A percentile compares a stretch with the other conserved stretches of the same genome.
These are phyloP conservation scores for Boletus semigastroideus DNA, from an alignment of 1,284 basidiomycete species.

Conservation along the genomic window DNA sequence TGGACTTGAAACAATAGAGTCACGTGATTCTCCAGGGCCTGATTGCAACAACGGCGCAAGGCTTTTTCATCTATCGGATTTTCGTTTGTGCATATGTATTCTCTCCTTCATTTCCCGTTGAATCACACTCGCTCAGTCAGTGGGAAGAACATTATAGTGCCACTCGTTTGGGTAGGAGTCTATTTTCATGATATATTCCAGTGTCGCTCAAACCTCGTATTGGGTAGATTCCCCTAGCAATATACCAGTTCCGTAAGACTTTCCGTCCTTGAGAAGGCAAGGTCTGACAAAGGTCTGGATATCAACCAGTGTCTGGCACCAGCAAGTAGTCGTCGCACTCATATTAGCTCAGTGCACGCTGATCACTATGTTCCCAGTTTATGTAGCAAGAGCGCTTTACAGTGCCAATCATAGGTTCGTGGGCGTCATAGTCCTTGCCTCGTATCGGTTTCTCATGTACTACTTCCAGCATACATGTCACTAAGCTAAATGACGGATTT, in stretches of 20 bases:
- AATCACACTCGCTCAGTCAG: conserved; percentile 5
- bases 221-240: neutral
- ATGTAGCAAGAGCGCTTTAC: conserved; percentile 2
- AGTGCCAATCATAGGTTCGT: conserved; percentile 8
- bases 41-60: conserved; percentile 1
- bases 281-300: neutral
- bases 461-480: neutral
- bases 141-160: conserved; percentile 5
- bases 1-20: neutral
- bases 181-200: fast-evolving
- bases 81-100: conserved; percentile 6
- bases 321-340: neutral
- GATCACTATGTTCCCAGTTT: conserved; percentile 7
- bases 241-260: conserved; percentile 9
- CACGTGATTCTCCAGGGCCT: conserved; percentile 5
- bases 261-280: too few relatives aligned
- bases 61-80: conserved; percentile 17
- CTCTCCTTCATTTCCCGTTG: neutral
- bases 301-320: conserved; percentile 2
- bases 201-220: neutral
- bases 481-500: neutral
- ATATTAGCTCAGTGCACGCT: neutral
- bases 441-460: neutral
- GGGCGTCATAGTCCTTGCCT: neutral
- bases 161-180: conserved; percentile 14